Conservation (phyloP, 1,139 yeast genomes). For the Yamadazyma kanchanaburiensis region DNA sequence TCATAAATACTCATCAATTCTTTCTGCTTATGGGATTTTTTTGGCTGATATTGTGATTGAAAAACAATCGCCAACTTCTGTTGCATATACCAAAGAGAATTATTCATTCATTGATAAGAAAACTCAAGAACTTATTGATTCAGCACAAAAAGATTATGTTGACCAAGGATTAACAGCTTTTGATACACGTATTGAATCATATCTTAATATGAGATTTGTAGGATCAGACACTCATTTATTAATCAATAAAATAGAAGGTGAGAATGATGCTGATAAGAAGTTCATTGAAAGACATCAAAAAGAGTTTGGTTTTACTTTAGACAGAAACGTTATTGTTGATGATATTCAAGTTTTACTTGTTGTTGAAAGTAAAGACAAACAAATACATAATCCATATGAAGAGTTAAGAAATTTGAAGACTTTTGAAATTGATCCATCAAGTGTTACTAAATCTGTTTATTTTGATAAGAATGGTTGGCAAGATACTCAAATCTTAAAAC, state of each 20-base stretch:
- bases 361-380: conserved; percentile 31
- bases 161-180: conserved; percentile 27
- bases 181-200: conserved; percentile 48
- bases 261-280: conserved; percentile 20
- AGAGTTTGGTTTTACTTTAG: conserved; percentile 43
- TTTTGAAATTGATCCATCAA: conserved; percentile 3
- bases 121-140: conserved; percentile 19
- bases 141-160: conserved; percentile 29
- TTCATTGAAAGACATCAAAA: conserved; percentile 31
- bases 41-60: conserved; percentile 56
- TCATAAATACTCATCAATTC: conserved; percentile 42
- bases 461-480: conserved; percentile 43
- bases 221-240: conserved; percentile 88
- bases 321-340: conserved; percentile 63
- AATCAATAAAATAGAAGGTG: conserved; percentile 35
- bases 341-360: conserved; percentile 62
- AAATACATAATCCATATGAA: conserved; percentile 29
- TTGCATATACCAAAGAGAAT: conserved; percentile 19
- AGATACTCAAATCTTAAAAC: conserved; percentile 48
- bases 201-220: conserved; percentile 72
- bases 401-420: conserved; percentile 19
- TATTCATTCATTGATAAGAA: conserved; percentile 21
- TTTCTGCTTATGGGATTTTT: conserved; percentile 44
- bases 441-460: conserved; percentile 18
- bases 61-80: conserved; percentile 55